Percentiles rank a stretch among this genome's conserved stretches.
phyloP scores from a whole-genome alignment of 2,329 filamentous ascomycete genomes.

The Fusarium azukiicola region DNA sequence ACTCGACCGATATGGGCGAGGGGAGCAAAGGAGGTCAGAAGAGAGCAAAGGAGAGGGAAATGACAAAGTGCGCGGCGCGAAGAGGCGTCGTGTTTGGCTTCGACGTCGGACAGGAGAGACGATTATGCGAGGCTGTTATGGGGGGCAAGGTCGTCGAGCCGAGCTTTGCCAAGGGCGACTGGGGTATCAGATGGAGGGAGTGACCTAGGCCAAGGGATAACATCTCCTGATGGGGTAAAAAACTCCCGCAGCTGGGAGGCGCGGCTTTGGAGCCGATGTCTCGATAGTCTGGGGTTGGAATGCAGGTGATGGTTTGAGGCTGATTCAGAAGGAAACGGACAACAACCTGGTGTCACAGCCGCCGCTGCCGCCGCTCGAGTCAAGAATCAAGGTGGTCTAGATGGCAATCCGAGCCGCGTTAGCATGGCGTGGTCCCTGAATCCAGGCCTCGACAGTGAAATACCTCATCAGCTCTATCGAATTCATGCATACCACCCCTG shows the following conservation, averaged over 20 bases:
- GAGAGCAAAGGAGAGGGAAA: conserved; percentile 71
- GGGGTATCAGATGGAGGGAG: conserved; percentile 78
- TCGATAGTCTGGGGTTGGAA: background rate
- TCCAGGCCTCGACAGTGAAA: background rate
- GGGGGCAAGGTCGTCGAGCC: conserved; percentile 78
- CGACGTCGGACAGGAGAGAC: conserved; percentile 44
- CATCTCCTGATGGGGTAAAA: background rate
- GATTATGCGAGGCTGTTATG: conserved; percentile 80
- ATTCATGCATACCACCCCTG: conserved; percentile 14
- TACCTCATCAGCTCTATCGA: conserved; percentile 17
- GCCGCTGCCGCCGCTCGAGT: background rate
- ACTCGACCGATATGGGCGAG: conserved; percentile 49
- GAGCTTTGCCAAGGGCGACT: conserved; percentile 81
- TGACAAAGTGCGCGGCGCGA: conserved; percentile 82
- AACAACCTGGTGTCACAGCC: background rate
- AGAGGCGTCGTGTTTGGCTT: conserved; percentile 79
- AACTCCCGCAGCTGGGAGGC: background rate
- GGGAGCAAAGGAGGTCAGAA: conserved; percentile 65
- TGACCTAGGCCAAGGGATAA: conserved; percentile 21
- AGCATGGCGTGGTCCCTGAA: background rate
- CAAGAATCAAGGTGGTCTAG: background rate
- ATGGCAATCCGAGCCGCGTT: background rate
- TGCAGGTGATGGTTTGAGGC: background rate
- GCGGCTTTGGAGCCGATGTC: background rate
- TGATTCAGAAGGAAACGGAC: conserved; percentile 4